Percentiles rank a stretch among this genome's conserved stretches.
Conservation (phyloP, 2,329 filamentous ascomycete genomes). For the Acrocalymma vagum region DNA sequence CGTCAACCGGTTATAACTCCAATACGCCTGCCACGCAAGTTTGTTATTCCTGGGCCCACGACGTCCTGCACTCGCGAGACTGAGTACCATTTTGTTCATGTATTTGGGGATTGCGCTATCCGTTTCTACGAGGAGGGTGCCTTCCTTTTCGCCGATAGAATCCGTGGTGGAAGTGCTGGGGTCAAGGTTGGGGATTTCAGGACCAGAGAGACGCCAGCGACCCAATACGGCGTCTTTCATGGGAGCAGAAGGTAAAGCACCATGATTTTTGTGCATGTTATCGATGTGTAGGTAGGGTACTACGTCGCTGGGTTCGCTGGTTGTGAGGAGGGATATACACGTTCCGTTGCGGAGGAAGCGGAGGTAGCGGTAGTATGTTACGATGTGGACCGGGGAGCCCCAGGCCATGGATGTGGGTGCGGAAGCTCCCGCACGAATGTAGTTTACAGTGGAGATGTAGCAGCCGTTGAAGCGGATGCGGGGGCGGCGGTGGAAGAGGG, state of each 20-base stretch:
- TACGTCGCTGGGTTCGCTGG: constrained; percentile 82
- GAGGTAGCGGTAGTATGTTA: constrained; percentile 97
- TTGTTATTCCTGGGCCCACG: constrained; percentile 79
- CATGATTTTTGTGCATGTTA: constrained; percentile 61
- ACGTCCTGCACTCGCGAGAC: constrained; percentile 68
- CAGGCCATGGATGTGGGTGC: constrained; percentile 77
- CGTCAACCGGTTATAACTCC: constrained; percentile 87
- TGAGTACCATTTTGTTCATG: constrained; percentile 82
- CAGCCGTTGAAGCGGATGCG: constrained; percentile 93
- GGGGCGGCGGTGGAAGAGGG: constrained; percentile 82
- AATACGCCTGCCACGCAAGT: constrained; percentile 86
- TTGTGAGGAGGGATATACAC: constrained; percentile 81
- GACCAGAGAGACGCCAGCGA: constrained; percentile 71
- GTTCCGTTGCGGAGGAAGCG: constrained; percentile 93
- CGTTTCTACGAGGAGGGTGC: constrained; percentile 77
- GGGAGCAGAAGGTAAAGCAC: constrained; percentile 57
- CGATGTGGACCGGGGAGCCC: constrained; percentile 85
- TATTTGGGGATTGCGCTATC: constrained; percentile 84
- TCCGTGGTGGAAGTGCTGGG: constrained; percentile 38
- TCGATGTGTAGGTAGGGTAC: constrained; percentile 83
- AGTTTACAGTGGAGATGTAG: constrained; percentile 97
- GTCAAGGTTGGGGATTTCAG: constrained; percentile 48
- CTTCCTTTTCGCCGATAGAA: constrained; percentile 36
- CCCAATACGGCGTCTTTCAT: constrained; percentile 75
- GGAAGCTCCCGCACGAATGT: constrained; percentile 81